phyloP scores from a whole-genome alignment of 75 land plant genomes.

The Larix kaempferi region DNA sequence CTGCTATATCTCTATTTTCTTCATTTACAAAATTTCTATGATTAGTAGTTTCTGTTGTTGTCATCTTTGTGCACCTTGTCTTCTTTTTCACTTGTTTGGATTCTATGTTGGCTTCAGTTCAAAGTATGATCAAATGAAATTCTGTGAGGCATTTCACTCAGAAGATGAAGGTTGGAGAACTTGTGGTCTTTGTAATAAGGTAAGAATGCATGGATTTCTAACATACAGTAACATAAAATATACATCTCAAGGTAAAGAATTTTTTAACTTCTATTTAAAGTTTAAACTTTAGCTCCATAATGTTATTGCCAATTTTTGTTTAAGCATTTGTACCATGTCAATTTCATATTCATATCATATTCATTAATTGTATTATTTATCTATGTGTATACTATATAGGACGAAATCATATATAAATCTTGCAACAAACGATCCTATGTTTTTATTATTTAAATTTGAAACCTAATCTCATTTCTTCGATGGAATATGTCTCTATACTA shows the following conservation, averaged over 20 bases:
- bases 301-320: not conserved
- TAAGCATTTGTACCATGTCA: not conserved
- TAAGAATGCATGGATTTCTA: conserved; percentile 13
- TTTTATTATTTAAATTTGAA: not conserved
- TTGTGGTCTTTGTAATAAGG: conserved; percentile 86
- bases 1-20: too few relatives aligned
- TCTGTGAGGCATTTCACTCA: conserved; percentile 74
- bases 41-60: too few relatives aligned
- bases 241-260: not conserved
- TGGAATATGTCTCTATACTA: conserved; percentile 8
- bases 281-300: not conserved
- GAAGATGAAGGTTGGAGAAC: conserved; percentile 88
- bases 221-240: not conserved
- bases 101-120: conserved; percentile 29
- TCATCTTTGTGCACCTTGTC: too few relatives aligned
- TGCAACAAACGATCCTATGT: not conserved
- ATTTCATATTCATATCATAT: too few relatives aligned
- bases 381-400: not conserved
- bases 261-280: not conserved
- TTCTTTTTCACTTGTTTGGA: not conserved
- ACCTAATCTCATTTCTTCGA: not conserved
- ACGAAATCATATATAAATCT: not conserved
- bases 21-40: too few relatives aligned
- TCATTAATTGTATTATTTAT: not conserved
- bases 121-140: conserved; percentile 55